Conservation (phyloP, 2,329 filamentous ascomycete genomes). For the Lecanicillium sp. region DNA sequence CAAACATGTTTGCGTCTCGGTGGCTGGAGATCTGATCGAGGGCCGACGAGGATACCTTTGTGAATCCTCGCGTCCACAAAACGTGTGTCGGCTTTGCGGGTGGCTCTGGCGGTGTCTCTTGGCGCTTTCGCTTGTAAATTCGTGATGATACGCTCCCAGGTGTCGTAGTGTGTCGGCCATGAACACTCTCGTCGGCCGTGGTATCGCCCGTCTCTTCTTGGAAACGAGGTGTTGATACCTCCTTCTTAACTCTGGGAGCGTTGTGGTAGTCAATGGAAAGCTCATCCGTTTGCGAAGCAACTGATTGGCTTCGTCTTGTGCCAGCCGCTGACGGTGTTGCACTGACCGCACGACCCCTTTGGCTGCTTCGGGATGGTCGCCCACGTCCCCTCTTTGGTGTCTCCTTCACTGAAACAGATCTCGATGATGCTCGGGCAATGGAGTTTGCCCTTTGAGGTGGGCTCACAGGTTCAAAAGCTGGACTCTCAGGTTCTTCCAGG, state of each 20-base stretch:
- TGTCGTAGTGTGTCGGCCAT: constrained; percentile 29
- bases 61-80: constrained; percentile 67
- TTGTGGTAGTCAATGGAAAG: constrained; percentile 33
- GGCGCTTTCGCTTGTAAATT: constrained; percentile 49
- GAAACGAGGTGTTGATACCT: constrained; percentile 47
- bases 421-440: constrained; percentile 23
- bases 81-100: constrained; percentile 57
- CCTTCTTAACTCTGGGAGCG: constrained; percentile 47
- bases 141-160: constrained; percentile 29
- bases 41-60: constrained; percentile 63
- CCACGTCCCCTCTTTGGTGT: constrained; percentile 18
- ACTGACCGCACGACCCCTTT: constrained; percentile 25
- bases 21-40: constrained; percentile 72
- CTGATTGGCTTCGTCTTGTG: constrained; percentile 36
- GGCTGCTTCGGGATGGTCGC: constrained; percentile 27
- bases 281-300: constrained; percentile 40
- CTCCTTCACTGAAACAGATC: constrained; percentile 13
- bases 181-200: constrained; percentile 44
- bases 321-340: constrained; percentile 26
- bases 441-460: constrained; percentile 36
- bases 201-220: constrained; percentile 49
- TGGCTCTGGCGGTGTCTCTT: constrained; percentile 39
- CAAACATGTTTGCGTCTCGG: constrained; percentile 73
- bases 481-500: constrained; percentile 36
- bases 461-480: constrained; percentile 51